Conservation (phyloP, 352 stramenopile species). For the Peronosclerospora sorghi region DNA sequence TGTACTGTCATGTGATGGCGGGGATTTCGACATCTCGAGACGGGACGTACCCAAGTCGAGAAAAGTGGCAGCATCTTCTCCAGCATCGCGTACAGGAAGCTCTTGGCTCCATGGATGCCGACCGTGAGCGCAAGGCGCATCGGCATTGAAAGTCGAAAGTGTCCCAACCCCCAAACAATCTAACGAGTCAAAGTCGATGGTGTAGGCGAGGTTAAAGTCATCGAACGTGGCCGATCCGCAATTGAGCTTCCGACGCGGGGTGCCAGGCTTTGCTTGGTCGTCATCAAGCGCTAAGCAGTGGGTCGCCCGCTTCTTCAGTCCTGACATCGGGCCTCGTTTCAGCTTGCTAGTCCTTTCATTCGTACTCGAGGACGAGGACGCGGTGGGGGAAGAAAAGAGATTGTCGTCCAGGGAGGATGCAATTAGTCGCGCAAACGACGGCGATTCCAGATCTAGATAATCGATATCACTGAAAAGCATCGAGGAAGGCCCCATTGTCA, state of each 20-base stretch:
- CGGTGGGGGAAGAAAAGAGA: slow-evolving; percentile 7
- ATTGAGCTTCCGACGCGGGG: slow-evolving; percentile 54
- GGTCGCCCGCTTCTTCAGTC: slow-evolving; percentile 46
- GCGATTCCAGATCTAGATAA: slow-evolving; percentile 64
- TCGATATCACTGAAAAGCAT: slow-evolving; percentile 50
- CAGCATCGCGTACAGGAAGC: slow-evolving; percentile 33
- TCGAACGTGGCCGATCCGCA: slow-evolving; percentile 45
- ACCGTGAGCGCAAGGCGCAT: slow-evolving; percentile 22
- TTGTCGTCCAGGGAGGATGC: slow-evolving; percentile 17
- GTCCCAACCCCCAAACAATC: slow-evolving; percentile 53
- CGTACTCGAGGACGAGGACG: too few relatives aligned
- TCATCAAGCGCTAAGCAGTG: slow-evolving; percentile 43
- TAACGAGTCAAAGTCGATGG: slow-evolving; percentile 1
- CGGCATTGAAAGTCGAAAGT: slow-evolving; percentile 45
- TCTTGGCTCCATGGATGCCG: slow-evolving; percentile 53
- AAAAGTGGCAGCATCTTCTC: slow-evolving; percentile 51
- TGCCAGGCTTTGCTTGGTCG: slow-evolving; percentile 52
- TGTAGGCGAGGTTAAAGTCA: slow-evolving; percentile 33
- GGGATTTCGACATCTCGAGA: slow-evolving; percentile 34
- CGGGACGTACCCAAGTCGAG: slow-evolving; percentile 66
- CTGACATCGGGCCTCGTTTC: slow-evolving; percentile 10
- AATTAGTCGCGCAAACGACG: slow-evolving; percentile 43
- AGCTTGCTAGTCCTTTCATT: slow-evolving; percentile 36
- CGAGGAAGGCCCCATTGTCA: slow-evolving; percentile 19
- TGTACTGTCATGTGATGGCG: slow-evolving; percentile 8